Base-by-base conservation (phyloP, 169 alveolate species). In the Plasmodium blacklocki region DNA sequence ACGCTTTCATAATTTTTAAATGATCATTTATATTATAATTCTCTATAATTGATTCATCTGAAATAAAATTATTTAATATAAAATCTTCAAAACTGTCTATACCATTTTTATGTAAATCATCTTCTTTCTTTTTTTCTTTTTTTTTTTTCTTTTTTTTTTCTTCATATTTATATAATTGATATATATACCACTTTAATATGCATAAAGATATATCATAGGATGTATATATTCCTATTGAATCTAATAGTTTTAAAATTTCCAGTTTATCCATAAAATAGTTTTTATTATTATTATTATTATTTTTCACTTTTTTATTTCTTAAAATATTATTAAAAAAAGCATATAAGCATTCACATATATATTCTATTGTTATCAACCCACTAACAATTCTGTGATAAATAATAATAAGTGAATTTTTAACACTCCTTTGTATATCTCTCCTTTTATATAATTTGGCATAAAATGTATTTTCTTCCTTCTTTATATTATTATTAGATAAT, bases 371-470 rank as follows among this genome's bases (percentile, higher is more conserved):
- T 49, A 63, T 32, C 15, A 78, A 19, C 4, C 78, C 89, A 19
- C 89, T 78, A 2, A 78, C 80, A 64, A 78, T 78, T 64, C 75
- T 45, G 4, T 60, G 19, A 66, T 78, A 58, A 26, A 78, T 58
- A 66, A 78, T 78, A 2, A 78, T 29, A 18, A 78, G n/a, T 47
- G 50, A n/a, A 26, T 78, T 21, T 78, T 64, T 78, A 3, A 12
- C 50, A 1, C 66, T 71, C 2, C 54, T 66, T 71, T 43, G 26
- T 78, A 78, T 78, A 0, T 59, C 89, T 43, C n/a, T 54, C 23
- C 78, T 59, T 45, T 76, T 59, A 9, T 23, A 19, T 23, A 47
- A 43, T 6, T 39, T 39, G 2, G 11, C 0, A 39, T 39, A 39
- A 39, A 14, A 54, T 43, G 2, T 56, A 21, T 56, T 39, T 58